A percentile compares a stretch with the other conserved stretches of the same genome.
phyloP scores from a whole-genome alignment of 1,139 yeast species.

The Geotrichum siamense region DNA sequence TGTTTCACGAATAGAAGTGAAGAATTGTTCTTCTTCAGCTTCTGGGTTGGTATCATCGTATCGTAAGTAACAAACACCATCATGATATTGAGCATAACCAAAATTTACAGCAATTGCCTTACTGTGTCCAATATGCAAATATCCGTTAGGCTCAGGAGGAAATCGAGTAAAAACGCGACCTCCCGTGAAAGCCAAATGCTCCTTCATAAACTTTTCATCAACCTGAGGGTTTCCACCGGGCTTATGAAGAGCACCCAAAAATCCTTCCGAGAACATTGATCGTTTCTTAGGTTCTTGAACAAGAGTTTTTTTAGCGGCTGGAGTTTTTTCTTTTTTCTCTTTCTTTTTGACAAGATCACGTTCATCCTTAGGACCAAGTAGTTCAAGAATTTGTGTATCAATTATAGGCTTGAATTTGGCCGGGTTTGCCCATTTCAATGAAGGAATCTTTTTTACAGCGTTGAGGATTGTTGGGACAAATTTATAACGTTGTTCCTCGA shows the following conservation, averaged over 20 bases:
- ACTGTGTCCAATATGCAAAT: constrained; percentile 93
- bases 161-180: constrained; percentile 88
- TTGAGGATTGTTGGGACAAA: constrained; percentile 70
- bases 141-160: constrained; percentile 99
- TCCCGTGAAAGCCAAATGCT: constrained; percentile 66
- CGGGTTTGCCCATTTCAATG: constrained; percentile 89
- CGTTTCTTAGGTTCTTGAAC: constrained; percentile 49
- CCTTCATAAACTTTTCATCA: constrained; percentile 73
- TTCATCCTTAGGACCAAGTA: constrained; percentile 93
- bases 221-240: constrained; percentile 93
- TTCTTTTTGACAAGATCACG: constrained; percentile 80
- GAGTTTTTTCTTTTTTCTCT: constrained; percentile 36
- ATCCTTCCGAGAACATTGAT: constrained; percentile 93
- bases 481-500: constrained; percentile 67
- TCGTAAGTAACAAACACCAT: constrained; percentile 84
- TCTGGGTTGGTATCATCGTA: constrained; percentile 98
- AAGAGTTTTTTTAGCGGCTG: constrained; percentile 20
- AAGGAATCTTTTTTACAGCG: constrained; percentile 62
- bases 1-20: constrained; percentile 75
- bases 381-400: constrained; percentile 61
- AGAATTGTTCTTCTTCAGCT: constrained; percentile 91
- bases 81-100: constrained; percentile 35
- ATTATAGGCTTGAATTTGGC: constrained; percentile 76
- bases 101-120: constrained; percentile 80
- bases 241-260: constrained; percentile 88